Percentiles rank a stretch among this genome's conserved stretches.
phyloP scores from a whole-genome alignment of 352 stramenopile species.

The Phytophthora pseudosyringae region DNA sequence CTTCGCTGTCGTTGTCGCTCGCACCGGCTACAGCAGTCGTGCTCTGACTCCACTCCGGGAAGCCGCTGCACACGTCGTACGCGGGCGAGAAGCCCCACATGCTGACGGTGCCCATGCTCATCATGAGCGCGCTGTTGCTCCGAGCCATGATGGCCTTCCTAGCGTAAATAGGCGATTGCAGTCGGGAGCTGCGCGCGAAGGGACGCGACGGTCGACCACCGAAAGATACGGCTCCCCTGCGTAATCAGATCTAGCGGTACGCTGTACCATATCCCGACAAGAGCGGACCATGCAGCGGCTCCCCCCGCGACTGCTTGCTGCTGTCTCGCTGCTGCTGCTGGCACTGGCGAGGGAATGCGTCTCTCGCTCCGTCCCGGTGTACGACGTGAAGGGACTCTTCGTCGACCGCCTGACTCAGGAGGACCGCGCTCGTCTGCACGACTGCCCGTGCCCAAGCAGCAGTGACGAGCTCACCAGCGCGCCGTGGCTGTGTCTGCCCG shows the following conservation, averaged over 20 bases:
- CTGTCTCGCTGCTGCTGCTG: conserved; percentile 20
- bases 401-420: conserved; percentile 35
- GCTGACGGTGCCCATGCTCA: conserved; percentile 82
- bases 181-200: conserved; percentile 8
- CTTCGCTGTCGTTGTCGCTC: background rate
- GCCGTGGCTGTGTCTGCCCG: conserved; percentile 60
- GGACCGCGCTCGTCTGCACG: conserved; percentile 39
- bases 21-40: background rate
- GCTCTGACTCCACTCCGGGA: conserved; percentile 10
- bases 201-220: conserved; percentile 20
- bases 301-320: conserved; percentile 3
- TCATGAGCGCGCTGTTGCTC: conserved; percentile 63
- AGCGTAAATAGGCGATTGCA: background rate
- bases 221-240: conserved; percentile 22
- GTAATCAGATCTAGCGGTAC: conserved; percentile 26
- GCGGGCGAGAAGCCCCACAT: conserved; percentile 90
- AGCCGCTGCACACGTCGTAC: conserved; percentile 59
- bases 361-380: conserved; percentile 22
- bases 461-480: conserved; percentile 17
- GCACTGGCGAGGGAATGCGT: conserved; percentile 10
- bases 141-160: conserved; percentile 45
- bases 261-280: conserved; percentile 7
- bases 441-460: conserved; percentile 53
- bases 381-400: conserved; percentile 22
- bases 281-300: conserved; percentile 4